Percentiles rank a stretch among this genome's conserved stretches.
Evolutionary conservation across 2,329 filamentous ascomycete genomes (phyloP).

Genomic region (Paracorniculantispora psalliotae): DNA sequence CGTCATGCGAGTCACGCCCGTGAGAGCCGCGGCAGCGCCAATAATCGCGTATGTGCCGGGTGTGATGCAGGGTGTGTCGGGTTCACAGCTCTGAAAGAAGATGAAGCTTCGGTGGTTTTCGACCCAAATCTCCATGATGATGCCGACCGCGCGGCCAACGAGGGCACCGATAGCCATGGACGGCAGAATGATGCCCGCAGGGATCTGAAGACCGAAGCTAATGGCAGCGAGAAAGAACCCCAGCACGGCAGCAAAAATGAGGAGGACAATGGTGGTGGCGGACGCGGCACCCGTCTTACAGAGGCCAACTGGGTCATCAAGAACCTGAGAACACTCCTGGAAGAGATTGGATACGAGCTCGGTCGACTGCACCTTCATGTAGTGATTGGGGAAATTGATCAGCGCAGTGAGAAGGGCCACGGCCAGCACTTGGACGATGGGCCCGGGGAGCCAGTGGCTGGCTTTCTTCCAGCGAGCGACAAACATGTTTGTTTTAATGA

Average conservation of each 20-base stretch:
- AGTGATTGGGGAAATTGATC: constrained; percentile 92
- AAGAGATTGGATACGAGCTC: constrained; percentile 91
- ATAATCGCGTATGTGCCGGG: constrained; percentile 96
- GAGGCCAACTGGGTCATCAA: constrained; percentile 82
- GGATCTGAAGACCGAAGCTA: constrained; percentile 91
- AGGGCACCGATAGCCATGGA: constrained; percentile 95
- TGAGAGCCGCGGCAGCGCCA: constrained; percentile 88
- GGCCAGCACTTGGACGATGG: constrained; percentile 73
- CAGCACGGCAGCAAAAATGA: constrained; percentile 75
- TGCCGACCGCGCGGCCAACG: constrained; percentile 81
- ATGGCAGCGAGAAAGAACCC: constrained; percentile 81
- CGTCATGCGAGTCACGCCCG: constrained; percentile 91
- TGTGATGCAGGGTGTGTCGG: constrained; percentile 82
- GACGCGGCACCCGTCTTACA: constrained; percentile 84
- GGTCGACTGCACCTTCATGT: constrained; percentile 88
- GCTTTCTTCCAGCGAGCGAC: constrained; percentile 76
- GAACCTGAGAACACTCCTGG: constrained; percentile 76
- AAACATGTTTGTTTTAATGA: constrained; percentile 91
- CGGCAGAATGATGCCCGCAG: constrained; percentile 90
- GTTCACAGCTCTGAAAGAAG: constrained; percentile 74
- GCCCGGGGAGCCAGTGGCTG: constrained; percentile 59
- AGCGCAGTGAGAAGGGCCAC: constrained; percentile 78
- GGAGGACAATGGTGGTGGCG: constrained; percentile 72
- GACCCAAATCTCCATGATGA: constrained; percentile 86
- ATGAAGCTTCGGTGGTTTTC: constrained; percentile 70